phyloP scores from a whole-genome alignment of 2,329 filamentous ascomycete genomes.

The Verticillium longisporum region DNA sequence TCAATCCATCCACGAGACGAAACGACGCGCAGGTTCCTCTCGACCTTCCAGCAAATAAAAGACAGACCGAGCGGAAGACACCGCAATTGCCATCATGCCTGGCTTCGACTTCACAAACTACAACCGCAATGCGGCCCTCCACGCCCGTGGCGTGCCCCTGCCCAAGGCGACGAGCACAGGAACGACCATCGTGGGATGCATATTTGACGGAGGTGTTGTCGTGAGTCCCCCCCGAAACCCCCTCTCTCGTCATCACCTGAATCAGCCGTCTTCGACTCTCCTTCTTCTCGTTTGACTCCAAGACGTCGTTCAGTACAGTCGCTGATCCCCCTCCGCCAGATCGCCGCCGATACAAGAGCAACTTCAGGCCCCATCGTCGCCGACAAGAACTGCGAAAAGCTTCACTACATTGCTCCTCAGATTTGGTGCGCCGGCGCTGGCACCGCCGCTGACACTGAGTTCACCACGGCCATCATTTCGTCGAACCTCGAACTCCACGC shows the following conservation, averaged over 20 bases:
- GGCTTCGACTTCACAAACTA: constrained; percentile 99
- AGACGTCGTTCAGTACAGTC: not conserved
- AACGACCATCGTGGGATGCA: constrained; percentile 96
- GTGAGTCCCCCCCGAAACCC: constrained; percentile 39
- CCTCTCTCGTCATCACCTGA: not conserved
- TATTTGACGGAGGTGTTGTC: constrained; percentile 94
- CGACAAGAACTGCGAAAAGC: constrained; percentile 99
- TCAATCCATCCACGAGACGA: not conserved
- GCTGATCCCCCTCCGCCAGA: constrained; percentile 41
- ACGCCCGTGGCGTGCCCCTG: constrained; percentile 86
- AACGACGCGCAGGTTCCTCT: not conserved
- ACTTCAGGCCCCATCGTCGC: constrained; percentile 97
- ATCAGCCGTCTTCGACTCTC: not conserved
- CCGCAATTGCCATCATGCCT: constrained; percentile 58
- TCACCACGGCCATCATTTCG: constrained; percentile 96
- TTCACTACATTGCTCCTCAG: constrained; percentile 96
- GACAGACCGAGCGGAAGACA: constrained; percentile 1
- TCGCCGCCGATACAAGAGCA: constrained; percentile 95
- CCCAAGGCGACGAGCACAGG: constrained; percentile 98
- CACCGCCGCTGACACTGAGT: constrained; percentile 97
- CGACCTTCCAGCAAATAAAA: not conserved
- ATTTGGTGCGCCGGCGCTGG: constrained; percentile 99
- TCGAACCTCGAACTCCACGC: constrained; percentile 97
- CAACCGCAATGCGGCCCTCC: constrained; percentile 95
- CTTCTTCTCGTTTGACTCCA: constrained; percentile 7